Evolutionary conservation across 139 green algal genomes (phyloP), one percentile per base, ranked within the genome.

Genomic region (Limnomonas spitsbergensis): DNA sequence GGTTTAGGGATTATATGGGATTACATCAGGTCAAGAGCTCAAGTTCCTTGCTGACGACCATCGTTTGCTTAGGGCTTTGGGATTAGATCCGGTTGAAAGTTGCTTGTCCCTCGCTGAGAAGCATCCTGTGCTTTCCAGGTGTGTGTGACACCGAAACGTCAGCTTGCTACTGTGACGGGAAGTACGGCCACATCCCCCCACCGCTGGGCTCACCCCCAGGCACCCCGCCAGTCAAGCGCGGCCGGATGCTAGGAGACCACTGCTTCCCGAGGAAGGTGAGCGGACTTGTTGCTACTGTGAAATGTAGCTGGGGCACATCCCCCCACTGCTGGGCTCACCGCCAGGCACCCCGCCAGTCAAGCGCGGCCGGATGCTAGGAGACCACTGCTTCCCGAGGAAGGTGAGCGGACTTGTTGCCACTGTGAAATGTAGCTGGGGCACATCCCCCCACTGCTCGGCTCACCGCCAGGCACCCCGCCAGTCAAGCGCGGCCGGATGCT

Each of bases 141-240:
- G 61, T 72, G 61, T 72, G 61, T 72, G 61, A 72, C 29, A 37
- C 26, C 26, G 24, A 7, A 34, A 72, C 29, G 9, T 34, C 61
- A 72, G 61, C 61, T 20, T 72, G 61, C 61, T 72, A 72, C 61
- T 72, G 61, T 72, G 61, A 72, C 24, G 61, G 61, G 6, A 34
- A 34, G 26, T 72, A 72, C 29, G 61, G 61, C 7, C 61, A 72
- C 61, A 72, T 72, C 29, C 29, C 61, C 9, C 27, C 61, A 20
- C 61, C 61, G 61, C 7, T 72, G 27, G 61, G 61, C 7, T 72
- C 61, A 72, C 27, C 61, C 29, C 61, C 61, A 20, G 61, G 61
- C 26, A 72, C 61, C 26, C 61, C 61, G 29, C 61, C 61, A 20
- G 24, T 72, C 26, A 72, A 72, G 61, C 61, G 24, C 6, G 61